Evolutionary conservation across 176 grass and related monocot species (phyloP), one percentile per base, ranked within the genome.

Genomic region (Eleusine indica): DNA sequence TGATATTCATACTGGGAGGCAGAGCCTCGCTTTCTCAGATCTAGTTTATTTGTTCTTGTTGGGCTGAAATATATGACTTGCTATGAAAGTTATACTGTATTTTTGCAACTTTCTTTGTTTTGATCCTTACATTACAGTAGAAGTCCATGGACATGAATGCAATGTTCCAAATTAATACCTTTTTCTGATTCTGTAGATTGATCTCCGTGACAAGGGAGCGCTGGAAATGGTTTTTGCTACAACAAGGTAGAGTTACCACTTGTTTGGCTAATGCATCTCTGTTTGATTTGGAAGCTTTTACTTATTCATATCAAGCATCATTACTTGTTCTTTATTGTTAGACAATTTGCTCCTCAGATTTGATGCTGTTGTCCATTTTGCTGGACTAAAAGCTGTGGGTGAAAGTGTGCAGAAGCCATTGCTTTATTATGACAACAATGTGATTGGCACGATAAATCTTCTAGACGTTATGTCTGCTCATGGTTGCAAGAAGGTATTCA

Each of bases 391-490:
- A 86, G 91, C 94, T 74, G 94, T 97, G 16, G 94, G 94, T 14
- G 94, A 91, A 70, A 97, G 94, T 56, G 87, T 97, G 64, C 89
- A 90, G 56, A 97, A 97, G 41, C 94, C 94, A 65, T 88, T 97
- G 86, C 89, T 97, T 83, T 97, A 97, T 89, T 97, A 94, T 78
- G 61, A 97, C 72, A 97, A 93, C 75, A 97, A 97, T 74, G 83
- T 97, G 21, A 82, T 88, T 71, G 89, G 94, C 21, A 93, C 94
- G 8, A 86, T 94, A 80, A 87, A 85, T 91, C 94, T 97, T 90
- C 82, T 97, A 75, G 94, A 97, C 84, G 89, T 94, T 79, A 97
- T 97, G 94, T 90, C 86, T 81, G 82, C 87, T 49, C 84, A 91
- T 49, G 87, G 91, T 71, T 97, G 94, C 75, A 97, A 93, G 80